Conservation (phyloP, 495 filamentous ascomycete genomes). For the Saxophila tyrrhenica region DNA sequence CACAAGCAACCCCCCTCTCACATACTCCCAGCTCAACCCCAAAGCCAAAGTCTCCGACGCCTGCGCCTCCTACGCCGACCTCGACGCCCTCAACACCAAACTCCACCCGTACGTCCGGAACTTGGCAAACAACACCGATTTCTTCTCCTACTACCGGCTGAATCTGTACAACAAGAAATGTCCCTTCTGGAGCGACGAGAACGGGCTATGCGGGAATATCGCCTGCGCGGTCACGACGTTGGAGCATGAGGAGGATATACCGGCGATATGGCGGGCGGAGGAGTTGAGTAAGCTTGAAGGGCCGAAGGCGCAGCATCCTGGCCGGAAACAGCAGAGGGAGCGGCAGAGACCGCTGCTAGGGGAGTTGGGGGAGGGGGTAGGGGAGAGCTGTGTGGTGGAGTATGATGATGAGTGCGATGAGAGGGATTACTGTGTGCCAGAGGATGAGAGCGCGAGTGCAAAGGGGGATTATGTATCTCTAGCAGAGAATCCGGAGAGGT, state of each 20-base stretch:
- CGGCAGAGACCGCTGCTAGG: conserved; percentile 65
- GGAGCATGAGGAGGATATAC: conserved; percentile 89
- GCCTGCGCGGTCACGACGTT: conserved; percentile 95
- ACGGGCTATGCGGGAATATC: conserved; percentile 93
- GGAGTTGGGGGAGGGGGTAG: conserved; percentile 70
- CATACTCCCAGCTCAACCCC: conserved; percentile 45
- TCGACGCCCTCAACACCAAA: conserved; percentile 70
- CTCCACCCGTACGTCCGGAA: conserved; percentile 71
- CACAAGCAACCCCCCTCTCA: conserved; percentile 11
- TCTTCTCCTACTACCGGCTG: conserved; percentile 92
- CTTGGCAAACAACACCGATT: conserved; percentile 79
- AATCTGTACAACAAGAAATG: conserved; percentile 94
- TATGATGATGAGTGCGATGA: conserved; percentile 98
- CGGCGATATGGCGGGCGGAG: conserved; percentile 78
- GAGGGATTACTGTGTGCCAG: conserved; percentile 90
- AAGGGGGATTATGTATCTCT: conserved; percentile 96
- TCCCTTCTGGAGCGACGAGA: conserved; percentile 90
- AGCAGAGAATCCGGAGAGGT: conserved; percentile 86
- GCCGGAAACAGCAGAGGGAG: conserved; percentile 56
- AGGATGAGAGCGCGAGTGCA: conserved; percentile 73
- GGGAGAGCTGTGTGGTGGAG: conserved; percentile 92
- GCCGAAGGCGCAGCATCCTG: conserved; percentile 79
- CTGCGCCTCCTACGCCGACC: conserved; percentile 80
- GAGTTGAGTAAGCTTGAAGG: conserved; percentile 89
- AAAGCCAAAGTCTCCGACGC: conserved; percentile 66